Evolutionary conservation across 805 yeast species (phyloP).

Genomic region (Metschnikowia lunata): DNA sequence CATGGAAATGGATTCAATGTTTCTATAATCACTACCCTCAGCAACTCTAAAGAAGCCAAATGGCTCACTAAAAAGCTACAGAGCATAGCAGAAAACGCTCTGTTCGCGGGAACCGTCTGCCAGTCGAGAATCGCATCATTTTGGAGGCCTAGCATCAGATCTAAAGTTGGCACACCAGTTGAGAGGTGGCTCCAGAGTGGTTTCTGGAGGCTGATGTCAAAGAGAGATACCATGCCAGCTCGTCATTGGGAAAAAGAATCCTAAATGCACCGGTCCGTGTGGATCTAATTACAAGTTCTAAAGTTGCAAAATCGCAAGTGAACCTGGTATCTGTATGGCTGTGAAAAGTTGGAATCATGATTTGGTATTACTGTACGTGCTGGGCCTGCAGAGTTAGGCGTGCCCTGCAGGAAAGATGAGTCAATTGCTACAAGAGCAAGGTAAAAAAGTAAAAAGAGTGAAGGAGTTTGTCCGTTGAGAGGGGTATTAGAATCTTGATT

Average conservation of each 20-base stretch:
- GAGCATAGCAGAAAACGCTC: conserved; percentile 19
- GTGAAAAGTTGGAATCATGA: too few relatives aligned
- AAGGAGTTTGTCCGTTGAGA: too few relatives aligned
- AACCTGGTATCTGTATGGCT: too few relatives aligned
- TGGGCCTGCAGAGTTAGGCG: too few relatives aligned
- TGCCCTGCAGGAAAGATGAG: too few relatives aligned
- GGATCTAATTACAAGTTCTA: too few relatives aligned
- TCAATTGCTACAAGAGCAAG: too few relatives aligned
- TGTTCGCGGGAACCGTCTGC: conserved; percentile 34
- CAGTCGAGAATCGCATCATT: conserved; percentile 30
- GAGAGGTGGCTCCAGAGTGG: conserved; percentile 24
- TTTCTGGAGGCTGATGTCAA: conserved; percentile 25
- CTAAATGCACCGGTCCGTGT: too few relatives aligned
- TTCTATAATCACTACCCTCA: conserved; percentile 28
- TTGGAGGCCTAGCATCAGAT: conserved; percentile 20
- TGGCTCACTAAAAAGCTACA: conserved; percentile 28
- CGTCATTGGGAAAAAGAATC: conserved; percentile 1
- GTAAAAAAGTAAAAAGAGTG: too few relatives aligned
- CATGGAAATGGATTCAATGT: conserved; percentile 30
- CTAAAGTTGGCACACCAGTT: conserved; percentile 28
- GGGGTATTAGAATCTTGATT: too few relatives aligned
- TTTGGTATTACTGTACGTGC: too few relatives aligned
- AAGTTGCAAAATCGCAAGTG: too few relatives aligned
- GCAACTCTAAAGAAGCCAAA: conserved; percentile 13
- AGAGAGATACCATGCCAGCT: conserved; percentile 28